phyloP scores from a whole-genome alignment of 2,329 filamentous ascomycete species.

The Xylariaceae sp. region DNA sequence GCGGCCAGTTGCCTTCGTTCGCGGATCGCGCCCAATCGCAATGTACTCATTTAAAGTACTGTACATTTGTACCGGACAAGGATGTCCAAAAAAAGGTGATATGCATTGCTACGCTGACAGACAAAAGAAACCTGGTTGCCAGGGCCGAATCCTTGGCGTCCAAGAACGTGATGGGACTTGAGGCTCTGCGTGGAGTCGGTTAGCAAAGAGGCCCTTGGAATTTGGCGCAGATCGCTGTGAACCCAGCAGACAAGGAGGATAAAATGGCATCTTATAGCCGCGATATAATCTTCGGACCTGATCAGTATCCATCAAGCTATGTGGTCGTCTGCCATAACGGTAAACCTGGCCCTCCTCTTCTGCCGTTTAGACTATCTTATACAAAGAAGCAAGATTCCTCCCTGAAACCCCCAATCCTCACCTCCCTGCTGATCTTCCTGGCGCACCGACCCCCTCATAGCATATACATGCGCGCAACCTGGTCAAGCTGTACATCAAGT shows the following conservation, averaged over 20 bases:
- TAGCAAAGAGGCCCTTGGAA: neutral
- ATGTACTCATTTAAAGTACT: slow-evolving; percentile 2
- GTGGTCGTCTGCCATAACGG: slow-evolving; percentile 12
- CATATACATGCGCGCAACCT: neutral
- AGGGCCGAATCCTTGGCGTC: slow-evolving; percentile 2
- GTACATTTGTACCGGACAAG: slow-evolving; percentile 12
- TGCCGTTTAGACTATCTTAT: slow-evolving; percentile 6
- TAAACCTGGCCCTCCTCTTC: slow-evolving; percentile 6
- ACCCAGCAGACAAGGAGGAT: slow-evolving; percentile 5
- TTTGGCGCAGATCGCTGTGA: neutral
- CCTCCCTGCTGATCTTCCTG: neutral
- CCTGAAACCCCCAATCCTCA: neutral
- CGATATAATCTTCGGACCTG: slow-evolving; percentile 7
- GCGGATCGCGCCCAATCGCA: slow-evolving; percentile 6
- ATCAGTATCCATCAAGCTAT: slow-evolving; percentile 9
- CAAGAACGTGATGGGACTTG: slow-evolving; percentile 3
- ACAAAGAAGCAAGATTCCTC: slow-evolving; percentile 15
- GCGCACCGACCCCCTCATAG: neutral
- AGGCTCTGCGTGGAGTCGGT: slow-evolving; percentile 14
- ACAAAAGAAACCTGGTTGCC: slow-evolving; percentile 11
- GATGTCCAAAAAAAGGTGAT: slow-evolving; percentile 7
- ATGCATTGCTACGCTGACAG: slow-evolving; percentile 5
- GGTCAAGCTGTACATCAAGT: neutral
- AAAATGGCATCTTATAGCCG: slow-evolving; percentile 9
- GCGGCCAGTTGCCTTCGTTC: slow-evolving; percentile 10